Percentiles rank a stretch among this genome's conserved stretches.
Evolutionary conservation across 306 rosid species (phyloP).

Genomic region (Citrullus colocynthis): DNA sequence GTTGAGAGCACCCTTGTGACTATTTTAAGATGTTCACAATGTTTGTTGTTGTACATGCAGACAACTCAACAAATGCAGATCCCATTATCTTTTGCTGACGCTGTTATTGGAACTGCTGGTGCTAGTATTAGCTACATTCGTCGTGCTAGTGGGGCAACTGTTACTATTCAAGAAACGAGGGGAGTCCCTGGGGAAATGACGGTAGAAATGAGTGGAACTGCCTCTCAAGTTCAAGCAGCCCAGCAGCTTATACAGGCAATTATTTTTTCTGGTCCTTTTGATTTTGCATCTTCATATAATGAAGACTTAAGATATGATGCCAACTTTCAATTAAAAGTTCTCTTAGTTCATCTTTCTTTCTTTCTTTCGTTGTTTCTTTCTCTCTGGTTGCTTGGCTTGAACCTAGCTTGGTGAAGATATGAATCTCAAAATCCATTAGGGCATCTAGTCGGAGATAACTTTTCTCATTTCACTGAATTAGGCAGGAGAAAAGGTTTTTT

Average conservation of each 20-base stretch:
- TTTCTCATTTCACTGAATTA: neutral
- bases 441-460: neutral
- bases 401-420: neutral
- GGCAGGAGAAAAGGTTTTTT: no score
- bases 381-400: neutral
- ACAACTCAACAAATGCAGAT: constrained; percentile 87
- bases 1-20: neutral
- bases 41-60: constrained; percentile 32
- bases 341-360: neutral
- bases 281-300: neutral
- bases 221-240: constrained; percentile 91
- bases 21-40: neutral
- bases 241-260: constrained; percentile 93
- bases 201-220: constrained; percentile 90
- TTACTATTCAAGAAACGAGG: constrained; percentile 87
- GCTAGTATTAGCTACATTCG: constrained; percentile 90
- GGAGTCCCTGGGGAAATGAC: constrained; percentile 99
- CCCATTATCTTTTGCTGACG: constrained; percentile 90
- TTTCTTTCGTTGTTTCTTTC: neutral
- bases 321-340: neutral
- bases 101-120: constrained; percentile 95
- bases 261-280: constrained; percentile 8
- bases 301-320: neutral
- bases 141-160: constrained; percentile 93
- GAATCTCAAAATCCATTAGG: neutral